A percentile compares a stretch with the other conserved stretches of the same genome.
phyloP scores from a whole-genome alignment of 2,329 filamentous ascomycete genomes.

The Ramularia endophylla region DNA sequence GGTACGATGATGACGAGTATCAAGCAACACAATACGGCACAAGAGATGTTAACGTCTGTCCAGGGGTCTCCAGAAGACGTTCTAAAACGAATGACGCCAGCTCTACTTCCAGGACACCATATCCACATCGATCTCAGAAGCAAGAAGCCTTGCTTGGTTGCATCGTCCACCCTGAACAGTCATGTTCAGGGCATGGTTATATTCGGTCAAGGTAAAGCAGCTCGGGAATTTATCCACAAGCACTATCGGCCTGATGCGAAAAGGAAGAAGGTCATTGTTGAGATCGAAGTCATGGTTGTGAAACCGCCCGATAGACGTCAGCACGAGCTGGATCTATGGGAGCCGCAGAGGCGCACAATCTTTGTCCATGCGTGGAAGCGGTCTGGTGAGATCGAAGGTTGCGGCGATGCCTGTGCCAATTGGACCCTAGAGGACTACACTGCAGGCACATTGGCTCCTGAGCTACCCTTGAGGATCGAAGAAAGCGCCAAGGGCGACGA shows the following conservation, averaged over 20 bases:
- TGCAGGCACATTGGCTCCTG: slow-evolving; percentile 12
- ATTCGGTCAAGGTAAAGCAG: slow-evolving; percentile 20
- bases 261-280: slow-evolving; percentile 15
- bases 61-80: slow-evolving; percentile 17
- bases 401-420: slow-evolving; percentile 2
- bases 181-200: slow-evolving; percentile 27
- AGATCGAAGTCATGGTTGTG: slow-evolving; percentile 19
- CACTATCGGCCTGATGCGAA: slow-evolving; percentile 20
- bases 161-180: slow-evolving; percentile 11
- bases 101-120: slow-evolving; percentile 19
- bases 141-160: slow-evolving; percentile 18
- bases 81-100: slow-evolving; percentile 25
- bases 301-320: neutral
- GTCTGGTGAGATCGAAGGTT: slow-evolving; percentile 3
- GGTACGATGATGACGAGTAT: slow-evolving; percentile 11
- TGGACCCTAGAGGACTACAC: slow-evolving; percentile 24
- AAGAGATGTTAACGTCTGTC: neutral
- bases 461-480: slow-evolving; percentile 7
- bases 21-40: no score
- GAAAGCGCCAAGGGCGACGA: slow-evolving; percentile 14
- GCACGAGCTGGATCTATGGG: slow-evolving; percentile 7
- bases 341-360: slow-evolving; percentile 13
- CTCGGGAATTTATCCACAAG: slow-evolving; percentile 17
- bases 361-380: slow-evolving; percentile 10
- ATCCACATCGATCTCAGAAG: slow-evolving; percentile 17